Base-by-base conservation (phyloP, 1,139 yeast genomes). In the Trichomonascaceae sp. region DNA sequence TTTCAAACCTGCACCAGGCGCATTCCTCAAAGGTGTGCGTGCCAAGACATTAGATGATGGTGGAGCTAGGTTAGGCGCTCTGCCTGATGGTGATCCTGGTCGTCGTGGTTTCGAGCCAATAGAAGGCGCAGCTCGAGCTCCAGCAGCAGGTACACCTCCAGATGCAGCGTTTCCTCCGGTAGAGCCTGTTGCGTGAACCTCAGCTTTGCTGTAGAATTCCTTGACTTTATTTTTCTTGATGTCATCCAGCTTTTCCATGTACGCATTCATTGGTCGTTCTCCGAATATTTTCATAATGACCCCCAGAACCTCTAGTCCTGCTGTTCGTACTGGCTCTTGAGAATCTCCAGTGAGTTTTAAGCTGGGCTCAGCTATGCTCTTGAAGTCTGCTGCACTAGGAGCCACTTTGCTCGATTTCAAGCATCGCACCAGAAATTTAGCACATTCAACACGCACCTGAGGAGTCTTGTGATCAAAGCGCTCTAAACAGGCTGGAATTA, bases 261-360 rank as follows among this genome's bases (percentile, higher is more conserved):
- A 78, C 9, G 78, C 74, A 49, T 73, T 80, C 61, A 90, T 72
- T 52, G 82, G 85, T 52, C 93, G 74, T 63, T 83, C 87, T 0
- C 96, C 96, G 6, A 83, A 78, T 17, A 90, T 79, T 68, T 87
- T 88, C 87, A 88, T 85, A 56, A 91, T 71, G 0, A 87, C 83
- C 5, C 97, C 98, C 48, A 90, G 79, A 64, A 85, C 76, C 64
- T 85, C 90, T 43, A 91, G 85, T 0, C 93, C 86, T 1, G 85
- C 83, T 54, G 84, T 81, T 66, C 99, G 80, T 1, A 89, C 85
- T 0, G 95, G 89, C 56, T 89, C 96, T 66, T 86, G 89, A 0
- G 96, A 84, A 60, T 93, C 99, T 52, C 81, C 76, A 43, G 90
- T 78, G 18, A 88, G 73, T 63, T 85, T 86, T 8, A 79, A 76